Conservation (phyloP, 2,329 filamentous ascomycete genomes). For the Cryphonectria nitschkei region DNA sequence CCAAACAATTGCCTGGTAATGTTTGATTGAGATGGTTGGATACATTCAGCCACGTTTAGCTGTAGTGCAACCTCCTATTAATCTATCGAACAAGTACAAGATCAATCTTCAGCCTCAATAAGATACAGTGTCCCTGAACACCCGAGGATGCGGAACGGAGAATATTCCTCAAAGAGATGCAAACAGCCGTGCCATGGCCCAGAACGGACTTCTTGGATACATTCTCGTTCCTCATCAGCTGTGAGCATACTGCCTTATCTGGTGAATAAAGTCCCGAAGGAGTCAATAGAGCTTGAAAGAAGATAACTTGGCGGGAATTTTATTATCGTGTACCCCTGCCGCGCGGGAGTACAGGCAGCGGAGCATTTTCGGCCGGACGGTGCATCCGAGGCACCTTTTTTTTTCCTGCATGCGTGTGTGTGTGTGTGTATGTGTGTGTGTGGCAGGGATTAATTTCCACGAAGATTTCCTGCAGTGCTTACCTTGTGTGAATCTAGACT, state of each 20-base stretch:
- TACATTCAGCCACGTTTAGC: not conserved
- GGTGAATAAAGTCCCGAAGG: not conserved
- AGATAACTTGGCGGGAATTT: constrained; percentile 6
- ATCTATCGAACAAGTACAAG: not conserved
- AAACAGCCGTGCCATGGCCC: not conserved
- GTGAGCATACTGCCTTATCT: not conserved
- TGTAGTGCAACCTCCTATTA: not conserved
- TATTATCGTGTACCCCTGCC: not conserved
- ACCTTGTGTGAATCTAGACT: constrained; percentile 5
- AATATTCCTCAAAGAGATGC: not conserved
- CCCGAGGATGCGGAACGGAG: not conserved
- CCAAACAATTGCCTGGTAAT: not conserved
- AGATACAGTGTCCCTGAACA: not conserved
- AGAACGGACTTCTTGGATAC: not conserved
- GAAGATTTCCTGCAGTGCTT: not conserved
- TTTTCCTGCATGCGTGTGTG: not conserved
- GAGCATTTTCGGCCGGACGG: constrained; percentile 1
- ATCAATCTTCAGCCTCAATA: not conserved
- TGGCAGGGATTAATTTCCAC: constrained; percentile 1
- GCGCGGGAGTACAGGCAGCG: constrained; percentile 6
- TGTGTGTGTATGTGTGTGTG: not conserved
- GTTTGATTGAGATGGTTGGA: not conserved
- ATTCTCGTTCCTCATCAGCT: not conserved
- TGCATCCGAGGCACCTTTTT: not conserved
- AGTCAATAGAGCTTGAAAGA: not conserved